Evolutionary conservation across 768 basidiomycete species (phyloP).

Genomic region (Sarcodon aspratus): DNA sequence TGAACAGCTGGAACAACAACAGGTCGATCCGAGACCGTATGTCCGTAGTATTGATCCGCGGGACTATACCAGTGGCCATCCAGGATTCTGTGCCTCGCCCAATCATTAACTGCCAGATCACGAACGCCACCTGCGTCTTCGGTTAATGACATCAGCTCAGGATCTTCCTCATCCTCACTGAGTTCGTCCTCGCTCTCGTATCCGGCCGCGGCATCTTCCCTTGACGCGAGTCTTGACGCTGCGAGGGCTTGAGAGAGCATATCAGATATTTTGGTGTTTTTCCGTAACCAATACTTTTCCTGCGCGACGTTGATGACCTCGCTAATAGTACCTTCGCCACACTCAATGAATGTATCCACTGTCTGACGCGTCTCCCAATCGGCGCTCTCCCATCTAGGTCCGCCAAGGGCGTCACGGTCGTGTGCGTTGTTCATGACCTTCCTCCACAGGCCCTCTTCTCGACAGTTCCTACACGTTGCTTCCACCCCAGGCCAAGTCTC

Average conservation of each 20-base stretch:
- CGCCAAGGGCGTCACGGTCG: constrained; percentile 51
- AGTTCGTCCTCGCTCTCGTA: constrained; percentile 22
- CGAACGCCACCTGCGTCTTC: constrained; percentile 35
- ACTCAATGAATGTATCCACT: constrained; percentile 62
- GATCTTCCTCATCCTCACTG: constrained; percentile 30
- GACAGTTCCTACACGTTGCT: constrained; percentile 58
- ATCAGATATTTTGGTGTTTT: constrained; percentile 51
- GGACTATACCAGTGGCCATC: constrained; percentile 73
- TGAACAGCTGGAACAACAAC: constrained; percentile 23
- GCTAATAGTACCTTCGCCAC: constrained; percentile 55
- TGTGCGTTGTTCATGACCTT: constrained; percentile 33
- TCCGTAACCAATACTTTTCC: constrained; percentile 64
- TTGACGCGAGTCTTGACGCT: constrained; percentile 32
- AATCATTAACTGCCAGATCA: constrained; percentile 55
- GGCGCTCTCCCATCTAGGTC: constrained; percentile 18
- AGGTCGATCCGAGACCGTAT: constrained; percentile 26
- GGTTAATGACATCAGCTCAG: constrained; percentile 29
- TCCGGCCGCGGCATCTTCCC: constrained; percentile 12
- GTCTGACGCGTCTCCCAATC: constrained; percentile 64
- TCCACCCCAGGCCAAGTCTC: constrained; percentile 54
- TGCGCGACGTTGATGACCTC: constrained; percentile 51
- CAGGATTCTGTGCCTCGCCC: constrained; percentile 59
- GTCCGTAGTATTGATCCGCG: constrained; percentile 54
- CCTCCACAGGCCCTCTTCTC: constrained; percentile 55
- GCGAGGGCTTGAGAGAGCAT: constrained; percentile 61